Percentiles rank a stretch among this genome's conserved stretches.
Evolutionary conservation across 257 asterid genomes (phyloP).

Genomic region (Voacanga thouarsii): DNA sequence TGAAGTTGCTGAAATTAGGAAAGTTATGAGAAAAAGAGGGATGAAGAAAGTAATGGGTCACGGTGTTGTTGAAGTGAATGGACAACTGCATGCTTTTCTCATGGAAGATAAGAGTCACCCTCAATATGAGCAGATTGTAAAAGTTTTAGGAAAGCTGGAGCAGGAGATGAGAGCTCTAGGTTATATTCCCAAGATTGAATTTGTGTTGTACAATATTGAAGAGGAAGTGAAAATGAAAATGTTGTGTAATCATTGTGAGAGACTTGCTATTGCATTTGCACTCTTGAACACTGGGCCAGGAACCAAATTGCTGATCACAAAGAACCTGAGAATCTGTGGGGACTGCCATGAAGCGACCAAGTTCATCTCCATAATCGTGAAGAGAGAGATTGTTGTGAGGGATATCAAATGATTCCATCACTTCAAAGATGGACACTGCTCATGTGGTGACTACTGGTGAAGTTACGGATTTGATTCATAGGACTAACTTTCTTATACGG

Average conservation of each 20-base stretch:
- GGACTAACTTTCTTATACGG: neutral
- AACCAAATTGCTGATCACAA: slow-evolving; percentile 47
- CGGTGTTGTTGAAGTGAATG: slow-evolving; percentile 58
- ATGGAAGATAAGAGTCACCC: slow-evolving; percentile 63
- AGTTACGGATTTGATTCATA: neutral
- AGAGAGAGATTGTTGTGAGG: slow-evolving; percentile 40
- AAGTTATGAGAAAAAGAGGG: slow-evolving; percentile 51
- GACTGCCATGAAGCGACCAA: slow-evolving; percentile 53
- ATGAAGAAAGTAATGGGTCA: slow-evolving; percentile 64
- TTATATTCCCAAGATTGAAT: slow-evolving; percentile 45
- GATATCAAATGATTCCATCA: slow-evolving; percentile 58
- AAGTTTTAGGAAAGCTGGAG: slow-evolving; percentile 47
- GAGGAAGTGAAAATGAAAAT: slow-evolving; percentile 51
- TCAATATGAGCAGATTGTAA: slow-evolving; percentile 37
- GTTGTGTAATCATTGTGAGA: slow-evolving; percentile 58
- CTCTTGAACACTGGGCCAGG: slow-evolving; percentile 47
- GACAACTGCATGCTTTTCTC: slow-evolving; percentile 54
- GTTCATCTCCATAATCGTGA: slow-evolving; percentile 31
- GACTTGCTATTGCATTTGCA: slow-evolving; percentile 65
- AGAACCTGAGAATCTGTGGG: slow-evolving; percentile 66
- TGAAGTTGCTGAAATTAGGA: slow-evolving; percentile 59
- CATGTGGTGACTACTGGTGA: slow-evolving; percentile 61
- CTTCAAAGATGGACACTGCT: slow-evolving; percentile 56
- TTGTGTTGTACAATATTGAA: slow-evolving; percentile 48
- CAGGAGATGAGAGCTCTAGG: slow-evolving; percentile 52